A percentile compares a stretch with the other conserved stretches of the same genome.
These are phyloP conservation scores for Phytophthora pluvialis DNA, from an alignment of 352 stramenopile species.

Conservation along the genomic window DNA sequence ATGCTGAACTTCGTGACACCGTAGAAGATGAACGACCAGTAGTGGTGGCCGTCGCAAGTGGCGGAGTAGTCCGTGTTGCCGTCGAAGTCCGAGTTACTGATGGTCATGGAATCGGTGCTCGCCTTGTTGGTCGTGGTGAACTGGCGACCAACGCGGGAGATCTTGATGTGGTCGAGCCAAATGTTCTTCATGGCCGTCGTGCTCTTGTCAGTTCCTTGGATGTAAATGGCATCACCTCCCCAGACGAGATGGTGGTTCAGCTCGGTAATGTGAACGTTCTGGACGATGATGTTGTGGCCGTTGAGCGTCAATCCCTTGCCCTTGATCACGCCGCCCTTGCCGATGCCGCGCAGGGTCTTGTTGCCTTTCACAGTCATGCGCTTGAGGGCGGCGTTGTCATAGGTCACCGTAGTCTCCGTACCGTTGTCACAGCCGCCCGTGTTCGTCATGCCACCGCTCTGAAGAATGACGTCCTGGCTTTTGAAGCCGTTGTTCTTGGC, in stretches of 20 bases:
- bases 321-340: conserved; percentile 45
- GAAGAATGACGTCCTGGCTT: conserved; percentile 52
- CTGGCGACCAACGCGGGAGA: conserved; percentile 41
- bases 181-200: conserved; percentile 37
- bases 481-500: conserved; percentile 50
- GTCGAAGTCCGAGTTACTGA: conserved; percentile 61
- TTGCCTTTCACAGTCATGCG: conserved; percentile 40
- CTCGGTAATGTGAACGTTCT: conserved; percentile 61
- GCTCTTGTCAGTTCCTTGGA: conserved; percentile 27
- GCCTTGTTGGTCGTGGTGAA: conserved; percentile 43
- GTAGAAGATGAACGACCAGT: conserved; percentile 46
- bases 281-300: conserved; percentile 54
- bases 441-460: conserved; percentile 45
- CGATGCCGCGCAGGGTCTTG: conserved; percentile 53
- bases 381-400: conserved; percentile 33
- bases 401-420: conserved; percentile 25
- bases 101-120: conserved; percentile 39
- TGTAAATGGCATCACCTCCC: conserved; percentile 41
- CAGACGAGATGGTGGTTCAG: conserved; percentile 55
- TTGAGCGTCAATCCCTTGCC: conserved; percentile 46
- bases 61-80: conserved; percentile 43
- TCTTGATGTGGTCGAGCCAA: conserved; percentile 61
- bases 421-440: conserved; percentile 51
- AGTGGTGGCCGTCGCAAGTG: conserved; percentile 53
- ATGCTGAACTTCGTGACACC: conserved; percentile 35